Evolutionary conservation across 768 basidiomycete species (phyloP), one percentile per base, ranked within the genome.

Genomic region (Lentinus tigrinus): DNA sequence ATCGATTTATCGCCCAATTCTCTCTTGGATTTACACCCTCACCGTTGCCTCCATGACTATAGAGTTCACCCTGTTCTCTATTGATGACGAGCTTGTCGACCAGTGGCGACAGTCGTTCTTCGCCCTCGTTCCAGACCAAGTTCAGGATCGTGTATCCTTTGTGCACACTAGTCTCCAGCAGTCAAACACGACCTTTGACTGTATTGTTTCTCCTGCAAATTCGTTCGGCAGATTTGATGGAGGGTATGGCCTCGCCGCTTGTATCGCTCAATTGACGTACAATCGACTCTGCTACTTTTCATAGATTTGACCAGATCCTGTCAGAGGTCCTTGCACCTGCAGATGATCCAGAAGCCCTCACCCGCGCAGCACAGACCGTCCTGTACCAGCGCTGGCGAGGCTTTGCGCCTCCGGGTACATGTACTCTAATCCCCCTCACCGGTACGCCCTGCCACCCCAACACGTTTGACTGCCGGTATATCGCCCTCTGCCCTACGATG

Each of bases 201-300:
- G 69, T 53, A 50, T 69, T 14, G 67, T 70, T 26, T 70, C 69
- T n/a, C 69, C 68, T 9, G 69, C 66, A 10, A 71, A 70, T 47
- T 69, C 69, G 1, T 69, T 61, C 46, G 69, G 69, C 21, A 67
- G 64, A 38, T 65, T 70, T 58, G 70, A 71, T 54, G 68, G 70
- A 19, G 68, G 66, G 69, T 70, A 44, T 14, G 47, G 28, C 7
- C 2, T 28, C 52, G 21, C 47, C 27, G 16, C 44, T 34, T 46
- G n/a, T 24, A 2, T 47, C 14, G 17, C 5, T 21, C n/a, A 44
- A 19, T 21, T 21, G 23, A 44, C n/a, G n/a, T 11, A 19, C 43
- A 44, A 11, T 19, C 36, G 8, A 57, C 24, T 17, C 55, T 8
- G 36, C 46, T 39, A 17, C n/a, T 9, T 23, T 31, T 13, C 11